phyloP scores from a whole-genome alignment of 257 asterid genomes.

The Verbascum thapsus region DNA sequence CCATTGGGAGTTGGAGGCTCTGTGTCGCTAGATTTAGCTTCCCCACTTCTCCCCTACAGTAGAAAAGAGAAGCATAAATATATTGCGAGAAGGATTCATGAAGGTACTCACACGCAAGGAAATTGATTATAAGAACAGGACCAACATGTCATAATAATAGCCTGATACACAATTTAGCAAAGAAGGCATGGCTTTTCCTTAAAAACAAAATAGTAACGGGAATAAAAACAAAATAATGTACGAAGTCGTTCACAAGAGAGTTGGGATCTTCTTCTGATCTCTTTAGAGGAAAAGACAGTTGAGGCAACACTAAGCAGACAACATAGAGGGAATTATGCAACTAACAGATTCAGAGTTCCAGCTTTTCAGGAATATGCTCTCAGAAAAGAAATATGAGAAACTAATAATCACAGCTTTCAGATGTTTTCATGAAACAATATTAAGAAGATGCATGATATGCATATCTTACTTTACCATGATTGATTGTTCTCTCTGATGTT shows the following conservation, averaged over 20 bases:
- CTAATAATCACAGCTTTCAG: conserved; percentile 3
- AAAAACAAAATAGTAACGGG: conserved; percentile 13
- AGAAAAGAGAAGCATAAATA: conserved; percentile 8
- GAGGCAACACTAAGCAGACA: not conserved
- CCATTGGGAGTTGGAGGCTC: conserved; percentile 67
- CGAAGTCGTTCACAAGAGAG: conserved; percentile 15
- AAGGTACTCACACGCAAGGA: not conserved
- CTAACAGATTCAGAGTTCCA: not conserved
- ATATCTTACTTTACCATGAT: conserved; percentile 19
- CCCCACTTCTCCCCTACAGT: conserved; percentile 56
- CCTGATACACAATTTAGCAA: not conserved
- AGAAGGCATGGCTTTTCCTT: conserved; percentile 2
- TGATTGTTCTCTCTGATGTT: not conserved
- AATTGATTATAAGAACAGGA: not conserved
- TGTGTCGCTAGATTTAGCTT: conserved; percentile 44
- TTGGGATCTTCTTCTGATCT: not conserved
- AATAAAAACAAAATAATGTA: not conserved
- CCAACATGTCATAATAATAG: not conserved
- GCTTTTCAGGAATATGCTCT: conserved; percentile 8
- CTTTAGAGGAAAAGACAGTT: conserved; percentile 13
- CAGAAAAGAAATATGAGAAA: conserved; percentile 3
- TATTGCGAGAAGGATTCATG: not conserved
- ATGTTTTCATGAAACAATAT: not conserved
- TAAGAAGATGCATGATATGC: conserved; percentile 14
- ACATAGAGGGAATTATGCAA: conserved; percentile 1